A percentile compares a stretch with the other conserved stretches of the same genome.
Evolutionary conservation across 805 yeast genomes (phyloP).

Genomic region (Schwanniomyces occidentalis): DNA sequence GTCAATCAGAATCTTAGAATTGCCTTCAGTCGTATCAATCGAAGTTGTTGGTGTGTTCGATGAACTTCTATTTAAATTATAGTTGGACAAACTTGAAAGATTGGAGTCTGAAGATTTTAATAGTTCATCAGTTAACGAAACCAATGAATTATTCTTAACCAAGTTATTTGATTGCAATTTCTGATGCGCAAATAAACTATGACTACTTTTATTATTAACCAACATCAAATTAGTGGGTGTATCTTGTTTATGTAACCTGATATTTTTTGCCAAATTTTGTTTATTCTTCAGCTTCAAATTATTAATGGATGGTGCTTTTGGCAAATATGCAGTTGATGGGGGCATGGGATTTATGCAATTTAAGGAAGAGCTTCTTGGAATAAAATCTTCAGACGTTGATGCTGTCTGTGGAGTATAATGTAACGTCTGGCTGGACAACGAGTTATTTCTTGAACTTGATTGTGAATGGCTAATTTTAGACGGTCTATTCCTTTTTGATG

Average conservation of each 20-base stretch:
- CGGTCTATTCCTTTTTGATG: conserved; percentile 42
- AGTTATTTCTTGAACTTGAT: not conserved
- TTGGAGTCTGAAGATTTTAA: conserved; percentile 15
- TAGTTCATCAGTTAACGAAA: conserved; percentile 2
- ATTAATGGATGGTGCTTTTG: conserved; percentile 14
- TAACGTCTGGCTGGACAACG: conserved; percentile 7
- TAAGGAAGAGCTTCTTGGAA: conserved; percentile 8
- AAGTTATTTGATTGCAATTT: conserved; percentile 8
- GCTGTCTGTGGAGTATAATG: conserved; percentile 3
- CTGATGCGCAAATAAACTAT: not conserved
- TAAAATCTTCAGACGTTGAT: conserved; percentile 2
- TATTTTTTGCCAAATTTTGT: conserved; percentile 20
- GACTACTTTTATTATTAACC: not conserved
- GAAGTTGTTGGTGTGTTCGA: conserved; percentile 36
- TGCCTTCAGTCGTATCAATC: conserved; percentile 15
- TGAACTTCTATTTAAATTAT: conserved; percentile 20
- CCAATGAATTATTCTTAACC: conserved; percentile 3
- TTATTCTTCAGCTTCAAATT: conserved; percentile 19
- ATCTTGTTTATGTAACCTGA: conserved; percentile 23
- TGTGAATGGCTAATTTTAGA: conserved; percentile 18
- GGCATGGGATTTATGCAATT: conserved; percentile 4
- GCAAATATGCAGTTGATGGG: conserved; percentile 3
- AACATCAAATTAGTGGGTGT: conserved; percentile 25
- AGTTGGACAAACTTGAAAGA: conserved; percentile 23
- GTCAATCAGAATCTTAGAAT: conserved; percentile 1